Conservation (phyloP, 1,284 basidiomycete genomes). For the Cryptococcus hybrid region DNA sequence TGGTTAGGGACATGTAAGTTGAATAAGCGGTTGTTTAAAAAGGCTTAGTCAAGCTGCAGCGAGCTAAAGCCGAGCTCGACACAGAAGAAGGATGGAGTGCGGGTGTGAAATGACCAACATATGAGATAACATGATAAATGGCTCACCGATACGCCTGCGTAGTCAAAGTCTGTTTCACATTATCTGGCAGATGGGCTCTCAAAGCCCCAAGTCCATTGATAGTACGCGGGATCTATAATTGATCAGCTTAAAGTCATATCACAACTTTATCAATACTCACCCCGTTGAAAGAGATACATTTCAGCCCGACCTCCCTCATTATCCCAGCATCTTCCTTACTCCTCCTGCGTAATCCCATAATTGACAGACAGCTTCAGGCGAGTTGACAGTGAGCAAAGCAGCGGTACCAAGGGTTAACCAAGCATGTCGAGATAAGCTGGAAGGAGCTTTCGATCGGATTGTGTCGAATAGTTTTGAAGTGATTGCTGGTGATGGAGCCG, state of each 20-base stretch:
- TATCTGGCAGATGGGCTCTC: conserved; percentile 69
- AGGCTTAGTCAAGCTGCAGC: too few relatives aligned
- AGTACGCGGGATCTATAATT: conserved; percentile 45
- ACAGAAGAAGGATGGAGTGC: too few relatives aligned
- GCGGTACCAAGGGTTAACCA: conserved; percentile 44
- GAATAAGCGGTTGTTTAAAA: too few relatives aligned
- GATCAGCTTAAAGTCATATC: not conserved
- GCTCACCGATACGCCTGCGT: too few relatives aligned
- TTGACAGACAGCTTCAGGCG: conserved; percentile 36
- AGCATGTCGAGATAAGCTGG: not conserved
- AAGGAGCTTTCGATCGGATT: conserved; percentile 22
- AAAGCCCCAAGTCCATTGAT: conserved; percentile 79
- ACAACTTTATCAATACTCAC: not conserved
- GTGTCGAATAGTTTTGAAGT: conserved; percentile 27
- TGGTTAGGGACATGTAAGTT: too few relatives aligned
- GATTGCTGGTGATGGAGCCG: conserved; percentile 22
- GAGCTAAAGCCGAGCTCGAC: too few relatives aligned
- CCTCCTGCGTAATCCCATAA: conserved; percentile 36
- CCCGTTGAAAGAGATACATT: conserved; percentile 85
- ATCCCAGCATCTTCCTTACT: conserved; percentile 46
- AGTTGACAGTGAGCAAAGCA: conserved; percentile 44
- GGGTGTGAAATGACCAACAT: too few relatives aligned
- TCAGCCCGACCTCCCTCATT: conserved; percentile 90
- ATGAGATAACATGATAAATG: too few relatives aligned
- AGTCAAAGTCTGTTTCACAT: conserved; percentile 53